Base-by-base conservation (phyloP, 1,139 yeast species). In the Diutina pseudorugosa region DNA sequence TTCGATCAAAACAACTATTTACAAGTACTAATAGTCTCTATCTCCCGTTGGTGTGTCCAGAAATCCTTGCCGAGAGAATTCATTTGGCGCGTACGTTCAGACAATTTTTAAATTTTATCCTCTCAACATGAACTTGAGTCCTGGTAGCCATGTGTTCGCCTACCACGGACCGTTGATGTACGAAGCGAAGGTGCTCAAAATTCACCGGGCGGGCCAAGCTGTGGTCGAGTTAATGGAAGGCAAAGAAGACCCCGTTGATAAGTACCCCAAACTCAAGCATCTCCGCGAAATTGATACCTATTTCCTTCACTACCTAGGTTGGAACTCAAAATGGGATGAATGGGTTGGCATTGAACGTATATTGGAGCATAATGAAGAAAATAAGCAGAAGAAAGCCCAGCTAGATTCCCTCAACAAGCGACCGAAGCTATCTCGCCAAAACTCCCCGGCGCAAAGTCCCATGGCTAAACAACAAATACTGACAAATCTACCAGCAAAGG, bases 291-390 rank as follows among this genome's bases (percentile, higher is more conserved):
- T 68, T 52, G 65, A 71, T 53, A 75, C 82, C 54, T 91, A 80
- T 65, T 83, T 73, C 58, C 80, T 93, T 9, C 98, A 93, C 64
- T 93, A 93, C 67, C 87, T 84, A 61, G 98, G 98, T 2, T 93
- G 98, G 98, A 93, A 90, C 62, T 69, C 83, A 20, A 83, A 91
- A 57, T 91, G 97, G 97, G 98, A 93, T 64, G 98, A 93, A 65
- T 93, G 98, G 98, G 95, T 93, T 0, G 77, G 80, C 0, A 67
- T 69, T 9, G 83, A 80, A 51, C 71, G 98, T 45, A 77, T 91
- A 11, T 70, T 88, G 62, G 84, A 80, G 57, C 74, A 76, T 62
- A 86, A 77, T 52, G 85, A 82, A 47, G 95, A 84, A 58, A 90
- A 86, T 62, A 45, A 45, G 41, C 36, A 7, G 23, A 25, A 27